Conservation (phyloP, 2,329 filamentous ascomycete genomes). For the Fusarium pseudoanthophilum region DNA sequence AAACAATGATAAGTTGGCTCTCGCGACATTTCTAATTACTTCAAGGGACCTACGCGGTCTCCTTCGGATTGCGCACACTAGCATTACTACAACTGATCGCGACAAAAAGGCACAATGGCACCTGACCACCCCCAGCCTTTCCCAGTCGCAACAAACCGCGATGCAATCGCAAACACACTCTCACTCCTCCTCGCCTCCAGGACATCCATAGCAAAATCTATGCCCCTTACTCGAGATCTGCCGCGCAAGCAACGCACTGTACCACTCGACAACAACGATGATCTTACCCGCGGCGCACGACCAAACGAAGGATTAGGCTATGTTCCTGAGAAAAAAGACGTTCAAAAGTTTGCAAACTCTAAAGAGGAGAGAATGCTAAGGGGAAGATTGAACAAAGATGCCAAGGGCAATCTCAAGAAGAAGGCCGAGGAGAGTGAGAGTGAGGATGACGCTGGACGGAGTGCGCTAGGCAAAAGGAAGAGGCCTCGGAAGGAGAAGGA, state of each 20-base stretch:
- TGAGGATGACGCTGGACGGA: constrained; percentile 52
- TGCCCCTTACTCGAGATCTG: constrained; percentile 41
- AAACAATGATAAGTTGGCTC: not conserved
- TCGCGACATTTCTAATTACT: no score
- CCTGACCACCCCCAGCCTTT: constrained; percentile 42
- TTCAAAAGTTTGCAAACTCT: constrained; percentile 38
- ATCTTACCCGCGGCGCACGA: constrained; percentile 37
- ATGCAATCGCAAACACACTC: constrained; percentile 55
- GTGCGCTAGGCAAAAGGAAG: constrained; percentile 53
- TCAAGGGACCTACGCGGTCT: no score
- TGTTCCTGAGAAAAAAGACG: constrained; percentile 42
- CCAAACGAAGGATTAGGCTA: constrained; percentile 58
- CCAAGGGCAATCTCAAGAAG: constrained; percentile 17
- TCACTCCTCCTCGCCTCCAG: constrained; percentile 53
- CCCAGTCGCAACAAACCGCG: constrained; percentile 53
- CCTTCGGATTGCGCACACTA: not conserved
- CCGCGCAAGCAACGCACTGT: constrained; percentile 7
- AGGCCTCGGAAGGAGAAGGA: constrained; percentile 40
- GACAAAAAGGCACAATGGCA: constrained; percentile 27
- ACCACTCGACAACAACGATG: constrained; percentile 41
- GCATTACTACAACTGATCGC: not conserved
- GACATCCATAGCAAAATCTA: constrained; percentile 48
- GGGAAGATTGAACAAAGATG: constrained; percentile 45
- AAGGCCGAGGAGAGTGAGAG: constrained; percentile 48
- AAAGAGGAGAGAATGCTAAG: constrained; percentile 48